phyloP scores from a whole-genome alignment of 257 asterid species.

The Nyctanthes arbortristis region DNA sequence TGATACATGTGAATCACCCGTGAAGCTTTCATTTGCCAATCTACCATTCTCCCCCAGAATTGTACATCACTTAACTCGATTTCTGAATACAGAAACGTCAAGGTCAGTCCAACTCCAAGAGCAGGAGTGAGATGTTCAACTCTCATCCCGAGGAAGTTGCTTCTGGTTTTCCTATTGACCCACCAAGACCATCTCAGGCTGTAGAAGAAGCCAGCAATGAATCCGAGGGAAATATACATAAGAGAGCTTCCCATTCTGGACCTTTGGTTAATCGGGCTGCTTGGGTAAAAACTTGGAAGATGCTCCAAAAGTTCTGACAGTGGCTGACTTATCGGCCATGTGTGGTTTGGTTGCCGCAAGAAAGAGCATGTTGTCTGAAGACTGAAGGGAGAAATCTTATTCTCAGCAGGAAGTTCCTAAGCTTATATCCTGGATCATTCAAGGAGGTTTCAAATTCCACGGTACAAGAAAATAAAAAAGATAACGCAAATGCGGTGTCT shows the following conservation, averaged over 20 bases:
- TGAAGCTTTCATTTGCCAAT: neutral
- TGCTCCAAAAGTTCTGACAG: constrained; percentile 56
- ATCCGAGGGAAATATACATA: constrained; percentile 51
- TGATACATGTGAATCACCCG: neutral
- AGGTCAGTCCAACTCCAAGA: constrained; percentile 71
- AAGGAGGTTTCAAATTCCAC: constrained; percentile 71
- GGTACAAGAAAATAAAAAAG: constrained; percentile 48
- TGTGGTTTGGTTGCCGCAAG: constrained; percentile 86
- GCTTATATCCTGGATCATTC: constrained; percentile 75
- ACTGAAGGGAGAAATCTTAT: constrained; percentile 50
- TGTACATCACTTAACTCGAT: constrained; percentile 14
- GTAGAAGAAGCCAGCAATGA: constrained; percentile 58
- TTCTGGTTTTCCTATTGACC: constrained; percentile 94
- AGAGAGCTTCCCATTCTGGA: constrained; percentile 94
- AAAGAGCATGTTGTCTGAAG: constrained; percentile 76
- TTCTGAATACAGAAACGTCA: constrained; percentile 67
- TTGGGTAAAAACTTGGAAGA: constrained; percentile 82
- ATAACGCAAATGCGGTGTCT: constrained; percentile 25
- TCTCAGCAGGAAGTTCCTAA: constrained; percentile 69
- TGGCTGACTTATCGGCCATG: constrained; percentile 65
- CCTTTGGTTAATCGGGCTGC: constrained; percentile 88
- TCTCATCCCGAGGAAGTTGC: constrained; percentile 90
- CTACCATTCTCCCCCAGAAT: neutral
- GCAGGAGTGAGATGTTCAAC: constrained; percentile 96
- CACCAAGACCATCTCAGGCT: constrained; percentile 77